Evolutionary conservation across 371 early-diverging fungal species (phyloP).

Genomic region (Mucor ambiguus): DNA sequence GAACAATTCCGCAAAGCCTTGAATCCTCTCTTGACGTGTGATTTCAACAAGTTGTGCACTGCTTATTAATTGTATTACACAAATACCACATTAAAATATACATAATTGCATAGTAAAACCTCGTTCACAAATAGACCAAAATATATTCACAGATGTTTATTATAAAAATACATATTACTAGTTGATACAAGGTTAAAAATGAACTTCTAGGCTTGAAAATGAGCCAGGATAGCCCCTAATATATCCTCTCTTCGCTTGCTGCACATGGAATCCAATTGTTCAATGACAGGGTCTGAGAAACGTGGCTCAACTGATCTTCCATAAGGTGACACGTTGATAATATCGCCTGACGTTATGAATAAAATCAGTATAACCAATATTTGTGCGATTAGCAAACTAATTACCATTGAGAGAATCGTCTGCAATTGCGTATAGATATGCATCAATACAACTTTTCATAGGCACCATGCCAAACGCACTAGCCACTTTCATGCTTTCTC

Average conservation of each 20-base stretch:
- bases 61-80: background rate
- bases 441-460: conserved; percentile 29
- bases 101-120: background rate
- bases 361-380: background rate
- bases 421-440: conserved; percentile 29
- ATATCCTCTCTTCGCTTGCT: conserved; percentile 14
- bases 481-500: conserved; percentile 14
- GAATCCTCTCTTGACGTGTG: background rate
- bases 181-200: background rate
- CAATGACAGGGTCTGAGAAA: conserved; percentile 25
- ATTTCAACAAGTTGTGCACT: background rate
- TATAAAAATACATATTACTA: background rate
- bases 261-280: conserved; percentile 27
- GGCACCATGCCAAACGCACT: conserved; percentile 28
- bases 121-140: background rate
- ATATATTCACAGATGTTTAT: background rate
- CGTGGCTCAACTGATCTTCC: conserved; percentile 25
- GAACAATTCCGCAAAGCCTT: background rate
- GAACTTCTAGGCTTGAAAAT: background rate
- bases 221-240: conserved; percentile 2
- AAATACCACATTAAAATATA: background rate
- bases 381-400: background rate
- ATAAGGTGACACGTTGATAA: conserved; percentile 24
- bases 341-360: conserved; percentile 22
- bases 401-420: conserved; percentile 35